Evolutionary conservation across 1,284 basidiomycete genomes (phyloP), one percentile per base, ranked within the genome.

Genomic region (Cryptococcus wingfieldii): DNA sequence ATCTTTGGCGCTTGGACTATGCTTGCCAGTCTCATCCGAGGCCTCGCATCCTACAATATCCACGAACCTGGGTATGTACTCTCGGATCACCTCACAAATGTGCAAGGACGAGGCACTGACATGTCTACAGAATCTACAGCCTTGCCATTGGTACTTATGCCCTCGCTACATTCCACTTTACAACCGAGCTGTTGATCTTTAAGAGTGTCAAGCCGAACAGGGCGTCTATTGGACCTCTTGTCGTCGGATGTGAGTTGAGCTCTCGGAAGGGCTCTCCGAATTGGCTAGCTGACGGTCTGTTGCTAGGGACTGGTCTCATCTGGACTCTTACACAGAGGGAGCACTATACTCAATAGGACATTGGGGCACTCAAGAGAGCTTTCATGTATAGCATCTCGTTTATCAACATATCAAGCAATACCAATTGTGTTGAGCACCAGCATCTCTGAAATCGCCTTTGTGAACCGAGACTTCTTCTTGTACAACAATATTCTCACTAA

Each of bases 1-100:
- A 88, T 90, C 1, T 95, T 95, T 71, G 91, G 83, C 2, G 81
- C 84, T 1, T 97, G 93, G 92, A 95, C 92, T 0, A 77, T 92
- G 53, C 86, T 87, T 18, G 85, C 90, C 4, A 89, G 88, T 14
- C 78, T 88, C 27, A 83, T 96, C 47, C 84, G 93, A 27, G 79
- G 81, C 47, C 90, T 91, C 66, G 88, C 90, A 12, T 90, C 93
- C 7, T 95, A 92, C 77, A 82, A 96, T 70, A 88, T 96, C 62
- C 79, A 86, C 53, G 80, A 84, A 66, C 88, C 88, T 77, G 78
- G 80, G 92, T 92, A 74, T 68, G 86, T 78, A 45, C 34, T 48
- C 25, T 28, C 14, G 31, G 41, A 13, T 42, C 41, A 7, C 18
- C 45, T 28, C 18, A 46, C 16, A 19, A 46, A 18, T 25, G 16